A percentile compares a stretch with the other conserved stretches of the same genome.
phyloP scores from a whole-genome alignment of 2,329 filamentous ascomycete genomes.

The Cercospora sp. region DNA sequence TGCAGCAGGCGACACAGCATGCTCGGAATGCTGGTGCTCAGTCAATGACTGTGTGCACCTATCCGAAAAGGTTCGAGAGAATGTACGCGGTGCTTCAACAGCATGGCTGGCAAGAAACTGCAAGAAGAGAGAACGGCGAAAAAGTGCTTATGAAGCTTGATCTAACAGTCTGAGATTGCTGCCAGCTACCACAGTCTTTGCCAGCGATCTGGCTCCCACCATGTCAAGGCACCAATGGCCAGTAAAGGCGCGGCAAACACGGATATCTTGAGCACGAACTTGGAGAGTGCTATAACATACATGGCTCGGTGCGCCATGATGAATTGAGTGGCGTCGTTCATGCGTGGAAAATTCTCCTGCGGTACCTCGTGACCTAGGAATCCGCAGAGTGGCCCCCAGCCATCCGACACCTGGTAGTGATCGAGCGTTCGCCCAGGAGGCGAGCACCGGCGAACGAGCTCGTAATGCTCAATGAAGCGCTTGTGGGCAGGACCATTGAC shows the following conservation, averaged over 20 bases:
- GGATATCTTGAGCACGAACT: constrained; percentile 22
- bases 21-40: background rate
- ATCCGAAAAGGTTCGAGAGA: constrained; percentile 7
- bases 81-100: constrained; percentile 17
- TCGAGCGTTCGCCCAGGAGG: constrained; percentile 32
- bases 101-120: constrained; percentile 6
- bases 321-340: constrained; percentile 23
- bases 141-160: constrained; percentile 18
- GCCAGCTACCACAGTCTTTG: background rate
- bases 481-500: constrained; percentile 12
- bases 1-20: constrained; percentile 1
- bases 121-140: constrained; percentile 10
- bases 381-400: constrained; percentile 36
- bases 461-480: constrained; percentile 21
- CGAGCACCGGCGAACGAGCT: constrained; percentile 27
- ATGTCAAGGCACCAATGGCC: background rate
- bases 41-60: constrained; percentile 11
- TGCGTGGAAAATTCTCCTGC: constrained; percentile 28
- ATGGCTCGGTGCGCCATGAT: constrained; percentile 24
- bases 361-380: constrained; percentile 33
- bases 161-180: background rate
- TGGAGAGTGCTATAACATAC: constrained; percentile 23
- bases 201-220: background rate
- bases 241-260: constrained; percentile 10
- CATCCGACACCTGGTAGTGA: constrained; percentile 29